Percentiles rank a stretch among this genome's conserved stretches.
phyloP scores from a whole-genome alignment of 495 filamentous ascomycete genomes.

The Neurospora tetraspora region DNA sequence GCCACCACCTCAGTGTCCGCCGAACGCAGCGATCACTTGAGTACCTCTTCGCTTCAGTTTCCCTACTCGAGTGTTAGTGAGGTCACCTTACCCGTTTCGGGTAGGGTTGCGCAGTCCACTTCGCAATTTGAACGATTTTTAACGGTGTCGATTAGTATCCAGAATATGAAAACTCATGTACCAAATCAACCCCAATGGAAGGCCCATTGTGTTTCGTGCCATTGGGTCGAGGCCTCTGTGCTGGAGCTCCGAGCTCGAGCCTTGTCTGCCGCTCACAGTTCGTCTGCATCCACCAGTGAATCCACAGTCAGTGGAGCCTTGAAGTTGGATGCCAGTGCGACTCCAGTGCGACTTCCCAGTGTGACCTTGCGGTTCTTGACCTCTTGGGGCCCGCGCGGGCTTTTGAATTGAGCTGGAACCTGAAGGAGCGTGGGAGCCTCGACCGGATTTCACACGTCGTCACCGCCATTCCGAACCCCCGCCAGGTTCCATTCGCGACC shows the following conservation, averaged over 20 bases:
- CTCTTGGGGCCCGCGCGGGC: not conserved
- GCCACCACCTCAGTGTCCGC: not conserved
- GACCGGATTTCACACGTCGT: constrained; percentile 12
- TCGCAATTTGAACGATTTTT: not conserved
- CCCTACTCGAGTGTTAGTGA: not conserved
- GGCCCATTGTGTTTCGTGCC: not conserved
- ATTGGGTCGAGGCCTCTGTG: not conserved
- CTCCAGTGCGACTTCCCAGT: not conserved
- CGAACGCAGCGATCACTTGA: not conserved
- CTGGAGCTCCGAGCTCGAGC: not conserved
- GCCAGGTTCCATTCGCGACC: not conserved
- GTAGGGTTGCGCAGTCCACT: not conserved
- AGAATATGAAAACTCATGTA: too few species aligned
- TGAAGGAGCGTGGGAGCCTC: constrained; percentile 6
- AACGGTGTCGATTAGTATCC: too few species aligned
- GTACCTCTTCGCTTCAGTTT: not conserved
- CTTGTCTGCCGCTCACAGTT: not conserved
- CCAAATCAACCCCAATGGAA: too few species aligned
- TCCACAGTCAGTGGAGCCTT: not conserved
- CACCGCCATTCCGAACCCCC: constrained; percentile 27
- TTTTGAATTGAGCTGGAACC: not conserved
- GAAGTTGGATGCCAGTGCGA: not conserved
- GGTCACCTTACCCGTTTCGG: not conserved
- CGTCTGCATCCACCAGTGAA: not conserved
- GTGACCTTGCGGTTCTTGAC: not conserved